A percentile compares a stretch with the other conserved stretches of the same genome.
These are phyloP conservation scores for Helotiales sp. DNA, from an alignment of 2,329 filamentous ascomycete genomes.

Conservation along the genomic window DNA sequence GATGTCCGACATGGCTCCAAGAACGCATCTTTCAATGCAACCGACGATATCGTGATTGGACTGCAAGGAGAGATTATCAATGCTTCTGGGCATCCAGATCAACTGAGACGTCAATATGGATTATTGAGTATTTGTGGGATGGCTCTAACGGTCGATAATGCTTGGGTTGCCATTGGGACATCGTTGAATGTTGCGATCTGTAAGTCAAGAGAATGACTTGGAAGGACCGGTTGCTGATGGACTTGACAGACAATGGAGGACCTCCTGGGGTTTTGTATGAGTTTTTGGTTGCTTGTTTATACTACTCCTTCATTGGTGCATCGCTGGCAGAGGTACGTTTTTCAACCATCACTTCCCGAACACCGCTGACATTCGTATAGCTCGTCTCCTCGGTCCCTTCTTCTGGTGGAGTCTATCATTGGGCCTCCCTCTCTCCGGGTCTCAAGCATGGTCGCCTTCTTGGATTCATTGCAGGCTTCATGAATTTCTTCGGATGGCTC, in stretches of 20 bases:
- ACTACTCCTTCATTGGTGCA: slow-evolving; percentile 49
- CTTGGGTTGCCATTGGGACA: slow-evolving; percentile 44
- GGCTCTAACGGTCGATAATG: slow-evolving; percentile 42
- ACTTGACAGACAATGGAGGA: slow-evolving; percentile 58
- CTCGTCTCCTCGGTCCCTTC: slow-evolving; percentile 14
- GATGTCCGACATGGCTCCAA: no score
- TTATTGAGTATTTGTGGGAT: slow-evolving; percentile 45
- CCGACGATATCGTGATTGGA: slow-evolving; percentile 2
- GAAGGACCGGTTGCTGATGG: not conserved
- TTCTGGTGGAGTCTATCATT: slow-evolving; percentile 44
- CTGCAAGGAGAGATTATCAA: slow-evolving; percentile 36
- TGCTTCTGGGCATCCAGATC: slow-evolving; percentile 48
- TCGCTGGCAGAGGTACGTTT: slow-evolving; percentile 41
- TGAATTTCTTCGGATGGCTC: slow-evolving; percentile 49
- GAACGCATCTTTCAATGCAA: not conserved
- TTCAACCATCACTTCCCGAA: not conserved
- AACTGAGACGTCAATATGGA: slow-evolving; percentile 47
- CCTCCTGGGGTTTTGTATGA: slow-evolving; percentile 61
- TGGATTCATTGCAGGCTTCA: slow-evolving; percentile 49
- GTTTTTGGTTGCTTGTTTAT: slow-evolving; percentile 49
- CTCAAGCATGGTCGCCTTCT: slow-evolving; percentile 40
- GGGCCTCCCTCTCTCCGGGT: slow-evolving; percentile 42
- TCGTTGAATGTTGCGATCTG: slow-evolving; percentile 37
- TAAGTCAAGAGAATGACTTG: not conserved
- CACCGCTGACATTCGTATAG: slow-evolving; percentile 1